Evolutionary conservation across 768 basidiomycete species (phyloP).

Genomic region (Kockovaella imperatae): DNA sequence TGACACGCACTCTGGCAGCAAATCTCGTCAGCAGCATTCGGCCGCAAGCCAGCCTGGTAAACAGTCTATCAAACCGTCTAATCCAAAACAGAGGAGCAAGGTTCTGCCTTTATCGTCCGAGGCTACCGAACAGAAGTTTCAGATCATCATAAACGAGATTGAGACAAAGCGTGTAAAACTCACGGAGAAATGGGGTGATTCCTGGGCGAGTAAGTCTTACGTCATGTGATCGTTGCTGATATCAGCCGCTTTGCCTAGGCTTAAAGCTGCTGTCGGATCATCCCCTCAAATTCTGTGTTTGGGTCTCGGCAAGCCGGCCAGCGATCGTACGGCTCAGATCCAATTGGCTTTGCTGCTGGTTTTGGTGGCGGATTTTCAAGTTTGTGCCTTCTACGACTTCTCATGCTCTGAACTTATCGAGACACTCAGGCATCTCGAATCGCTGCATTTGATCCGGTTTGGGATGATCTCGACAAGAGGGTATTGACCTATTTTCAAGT

Average conservation of each 20-base stretch:
- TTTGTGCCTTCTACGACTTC: conserved; percentile 10
- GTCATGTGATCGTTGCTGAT: neutral
- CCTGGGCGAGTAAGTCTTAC: conserved; percentile 18
- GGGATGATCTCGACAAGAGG: conserved; percentile 19
- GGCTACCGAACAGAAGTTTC: too few species aligned
- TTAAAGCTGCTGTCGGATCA: neutral
- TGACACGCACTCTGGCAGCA: too few species aligned
- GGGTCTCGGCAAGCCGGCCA: conserved; percentile 23
- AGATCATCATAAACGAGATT: neutral
- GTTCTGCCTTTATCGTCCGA: too few species aligned
- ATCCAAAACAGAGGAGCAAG: too few species aligned
- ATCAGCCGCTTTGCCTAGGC: neutral
- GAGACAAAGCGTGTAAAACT: conserved; percentile 23
- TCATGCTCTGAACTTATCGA: neutral
- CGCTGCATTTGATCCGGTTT: conserved; percentile 25
- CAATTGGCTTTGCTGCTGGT: conserved; percentile 32
- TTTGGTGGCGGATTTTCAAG: conserved; percentile 9
- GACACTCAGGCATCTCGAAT: conserved; percentile 6
- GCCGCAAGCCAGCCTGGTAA: too few species aligned
- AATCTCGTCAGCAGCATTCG: too few species aligned
- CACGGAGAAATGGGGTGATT: conserved; percentile 21
- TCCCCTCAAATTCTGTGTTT: conserved; percentile 19
- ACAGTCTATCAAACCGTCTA: too few species aligned
- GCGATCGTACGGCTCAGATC: conserved; percentile 33
- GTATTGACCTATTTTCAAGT: conserved; percentile 13